A percentile compares a stretch with the other conserved stretches of the same genome.
Conservation (phyloP, 2,329 filamentous ascomycete genomes). For the Colletotrichum sp. region DNA sequence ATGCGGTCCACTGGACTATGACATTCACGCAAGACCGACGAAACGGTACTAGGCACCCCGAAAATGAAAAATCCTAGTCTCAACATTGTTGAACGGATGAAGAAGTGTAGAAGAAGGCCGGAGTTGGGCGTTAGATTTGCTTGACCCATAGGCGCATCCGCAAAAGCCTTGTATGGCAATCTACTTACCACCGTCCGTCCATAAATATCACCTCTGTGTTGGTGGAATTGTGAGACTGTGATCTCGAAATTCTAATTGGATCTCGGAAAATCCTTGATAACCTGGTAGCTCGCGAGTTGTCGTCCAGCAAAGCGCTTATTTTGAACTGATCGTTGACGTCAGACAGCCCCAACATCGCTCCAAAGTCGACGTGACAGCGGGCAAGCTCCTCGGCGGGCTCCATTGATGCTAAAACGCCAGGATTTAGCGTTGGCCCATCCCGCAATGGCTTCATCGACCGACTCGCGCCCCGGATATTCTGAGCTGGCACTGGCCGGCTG, state of each 20-base stretch:
- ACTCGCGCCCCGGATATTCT: background rate
- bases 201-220: background rate
- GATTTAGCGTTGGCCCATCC: background rate
- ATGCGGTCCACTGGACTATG: background rate
- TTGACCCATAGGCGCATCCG: background rate
- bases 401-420: background rate
- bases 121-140: background rate
- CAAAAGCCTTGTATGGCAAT: background rate
- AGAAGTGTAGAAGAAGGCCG: background rate
- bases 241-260: background rate
- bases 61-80: background rate
- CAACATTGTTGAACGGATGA: background rate
- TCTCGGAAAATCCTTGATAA: background rate
- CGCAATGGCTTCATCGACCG: background rate
- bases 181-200: background rate
- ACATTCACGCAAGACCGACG: background rate
- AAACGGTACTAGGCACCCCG: background rate
- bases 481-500: background rate
- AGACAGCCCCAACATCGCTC: background rate
- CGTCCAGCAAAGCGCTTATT: background rate
- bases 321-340: background rate
- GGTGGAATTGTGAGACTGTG: background rate
- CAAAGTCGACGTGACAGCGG: background rate
- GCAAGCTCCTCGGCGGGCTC: background rate
- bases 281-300: background rate